A percentile compares a stretch with the other conserved stretches of the same genome.
Evolutionary conservation across 257 asterid species (phyloP).

Genomic region (Vinca minor): DNA sequence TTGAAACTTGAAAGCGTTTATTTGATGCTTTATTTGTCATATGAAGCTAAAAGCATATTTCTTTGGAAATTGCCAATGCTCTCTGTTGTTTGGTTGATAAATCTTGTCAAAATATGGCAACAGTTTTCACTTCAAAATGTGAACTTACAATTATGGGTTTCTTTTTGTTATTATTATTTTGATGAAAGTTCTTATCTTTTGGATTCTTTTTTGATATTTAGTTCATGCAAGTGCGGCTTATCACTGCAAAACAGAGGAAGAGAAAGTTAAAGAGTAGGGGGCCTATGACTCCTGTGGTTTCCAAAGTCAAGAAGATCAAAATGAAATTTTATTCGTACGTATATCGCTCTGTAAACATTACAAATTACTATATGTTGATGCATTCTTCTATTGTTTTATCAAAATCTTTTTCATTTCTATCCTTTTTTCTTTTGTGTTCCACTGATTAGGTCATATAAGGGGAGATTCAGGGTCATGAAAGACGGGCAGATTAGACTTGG

Average conservation of each 20-base stretch:
- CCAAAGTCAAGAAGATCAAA: conserved; percentile 69
- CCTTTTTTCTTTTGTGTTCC: neutral
- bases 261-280: conserved; percentile 70
- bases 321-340: conserved; percentile 69
- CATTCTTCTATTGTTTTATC: neutral
- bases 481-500: conserved; percentile 73
- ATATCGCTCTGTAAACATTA: too few relatives aligned
- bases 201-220: conserved; percentile 11
- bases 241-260: conserved; percentile 66
- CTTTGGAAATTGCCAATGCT: neutral
- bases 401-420: too few relatives aligned
- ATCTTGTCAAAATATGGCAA: neutral
- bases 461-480: conserved; percentile 59
- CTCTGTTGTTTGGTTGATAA: too few relatives aligned
- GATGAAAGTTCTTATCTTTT: neutral
- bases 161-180: neutral
- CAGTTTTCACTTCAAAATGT: neutral
- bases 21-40: neutral
- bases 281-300: conserved; percentile 60
- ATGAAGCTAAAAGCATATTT: neutral
- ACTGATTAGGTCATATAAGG: conserved; percentile 56
- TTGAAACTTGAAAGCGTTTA: fast-evolving
- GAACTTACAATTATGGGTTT: neutral
- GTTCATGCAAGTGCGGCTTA: conserved; percentile 60
- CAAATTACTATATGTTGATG: neutral